phyloP scores from a whole-genome alignment of 2,329 filamentous ascomycete genomes.

The Trichoderma harzianum region DNA sequence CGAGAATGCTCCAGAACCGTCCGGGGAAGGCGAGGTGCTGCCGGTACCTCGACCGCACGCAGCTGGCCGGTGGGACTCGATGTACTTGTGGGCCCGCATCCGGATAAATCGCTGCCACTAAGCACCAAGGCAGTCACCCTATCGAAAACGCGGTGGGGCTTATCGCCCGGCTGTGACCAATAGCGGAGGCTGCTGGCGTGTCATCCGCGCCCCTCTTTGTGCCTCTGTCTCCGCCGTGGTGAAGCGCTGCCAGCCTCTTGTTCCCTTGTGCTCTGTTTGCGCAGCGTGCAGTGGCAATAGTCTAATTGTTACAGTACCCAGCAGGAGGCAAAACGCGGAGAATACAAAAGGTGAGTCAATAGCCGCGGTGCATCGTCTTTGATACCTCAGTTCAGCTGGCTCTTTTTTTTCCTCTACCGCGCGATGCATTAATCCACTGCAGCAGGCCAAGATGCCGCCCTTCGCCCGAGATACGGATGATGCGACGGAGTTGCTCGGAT shows the following conservation, averaged over 20 bases:
- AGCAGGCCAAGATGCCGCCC: neutral
- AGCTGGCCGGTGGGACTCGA: neutral
- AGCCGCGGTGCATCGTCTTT: neutral
- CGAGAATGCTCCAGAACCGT: conserved; percentile 40
- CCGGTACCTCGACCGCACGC: conserved; percentile 23
- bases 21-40: conserved; percentile 25
- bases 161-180: neutral
- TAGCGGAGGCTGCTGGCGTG: neutral
- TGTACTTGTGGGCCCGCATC: conserved; percentile 24
- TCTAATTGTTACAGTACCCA: neutral
- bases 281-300: neutral
- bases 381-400: neutral
- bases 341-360: neutral
- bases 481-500: neutral
- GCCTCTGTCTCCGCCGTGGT: neutral
- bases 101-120: conserved; percentile 4
- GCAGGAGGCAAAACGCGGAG: neutral
- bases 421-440: neutral
- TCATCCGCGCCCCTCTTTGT: conserved; percentile 7
- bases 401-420: neutral
- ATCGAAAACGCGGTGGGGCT: conserved; percentile 22
- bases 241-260: neutral
- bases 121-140: neutral
- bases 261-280: neutral
- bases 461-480: neutral